Conservation (phyloP, 768 basidiomycete genomes). For the Termitomyces sp. region DNA sequence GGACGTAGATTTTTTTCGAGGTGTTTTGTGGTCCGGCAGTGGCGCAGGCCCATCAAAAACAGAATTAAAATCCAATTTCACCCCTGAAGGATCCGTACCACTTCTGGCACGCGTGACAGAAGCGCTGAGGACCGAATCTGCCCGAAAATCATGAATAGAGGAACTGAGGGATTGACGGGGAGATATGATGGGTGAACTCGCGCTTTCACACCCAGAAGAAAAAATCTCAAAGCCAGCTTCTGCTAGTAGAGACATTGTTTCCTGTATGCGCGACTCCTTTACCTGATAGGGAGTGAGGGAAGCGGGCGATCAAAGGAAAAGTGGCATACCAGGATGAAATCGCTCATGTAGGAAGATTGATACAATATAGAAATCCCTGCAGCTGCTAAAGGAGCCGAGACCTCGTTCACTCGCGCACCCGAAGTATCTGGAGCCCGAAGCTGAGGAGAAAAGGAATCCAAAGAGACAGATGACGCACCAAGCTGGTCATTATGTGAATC, state of each 20-base stretch:
- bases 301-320: neutral
- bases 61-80: constrained; percentile 5
- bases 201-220: constrained; percentile 36
- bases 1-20: constrained; percentile 39
- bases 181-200: constrained; percentile 20
- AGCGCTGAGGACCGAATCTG: constrained; percentile 13
- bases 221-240: constrained; percentile 64
- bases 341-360: constrained; percentile 78
- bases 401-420: constrained; percentile 67
- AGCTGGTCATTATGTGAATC: constrained; percentile 72
- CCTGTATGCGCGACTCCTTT: constrained; percentile 56
- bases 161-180: constrained; percentile 9
- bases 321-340: constrained; percentile 69
- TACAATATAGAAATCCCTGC: constrained; percentile 80
- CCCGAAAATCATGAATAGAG: constrained; percentile 13
- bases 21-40: constrained; percentile 4
- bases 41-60: constrained; percentile 4
- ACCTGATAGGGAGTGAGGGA: constrained; percentile 36
- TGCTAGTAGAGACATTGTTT: constrained; percentile 56
- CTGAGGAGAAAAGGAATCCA: neutral
- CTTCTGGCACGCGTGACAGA: constrained; percentile 40
- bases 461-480: constrained; percentile 33
- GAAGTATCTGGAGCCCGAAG: constrained; percentile 43
- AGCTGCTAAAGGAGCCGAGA: constrained; percentile 70
- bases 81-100: constrained; percentile 23